Evolutionary conservation across 345 rosid genomes (phyloP).

Genomic region (Luvunga scandens): DNA sequence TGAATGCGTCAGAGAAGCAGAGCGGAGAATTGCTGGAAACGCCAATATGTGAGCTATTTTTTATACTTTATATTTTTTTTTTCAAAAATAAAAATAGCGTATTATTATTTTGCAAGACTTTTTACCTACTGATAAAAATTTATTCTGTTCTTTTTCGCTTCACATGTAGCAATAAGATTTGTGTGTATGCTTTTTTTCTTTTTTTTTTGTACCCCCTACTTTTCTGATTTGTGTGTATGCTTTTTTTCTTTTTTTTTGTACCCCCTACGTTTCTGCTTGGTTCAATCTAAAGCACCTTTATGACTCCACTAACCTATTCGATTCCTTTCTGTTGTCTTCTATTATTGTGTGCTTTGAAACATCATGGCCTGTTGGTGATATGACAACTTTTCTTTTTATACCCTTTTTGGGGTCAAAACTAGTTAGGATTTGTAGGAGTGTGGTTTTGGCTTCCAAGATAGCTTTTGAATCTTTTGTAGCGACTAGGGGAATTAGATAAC

Average conservation of each 20-base stretch:
- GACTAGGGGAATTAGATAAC: background rate
- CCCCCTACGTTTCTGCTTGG: constrained; percentile 2
- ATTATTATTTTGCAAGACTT: background rate
- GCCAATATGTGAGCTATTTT: constrained; percentile 56
- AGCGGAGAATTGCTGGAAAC: constrained; percentile 73
- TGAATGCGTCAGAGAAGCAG: constrained; percentile 91
- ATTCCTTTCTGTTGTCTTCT: constrained; percentile 12
- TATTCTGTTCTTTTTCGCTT: background rate
- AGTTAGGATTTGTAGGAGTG: background rate
- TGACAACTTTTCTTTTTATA: background rate
- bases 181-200: background rate
- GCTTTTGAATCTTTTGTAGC: background rate
- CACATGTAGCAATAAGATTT: background rate
- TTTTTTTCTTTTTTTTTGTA: background rate
- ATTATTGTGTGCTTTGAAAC: background rate
- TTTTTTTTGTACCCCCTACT: no score
- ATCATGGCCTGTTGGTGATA: background rate
- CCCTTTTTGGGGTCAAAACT: background rate
- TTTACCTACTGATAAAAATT: background rate
- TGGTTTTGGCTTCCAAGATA: background rate
- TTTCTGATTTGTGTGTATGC: background rate
- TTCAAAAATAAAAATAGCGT: background rate
- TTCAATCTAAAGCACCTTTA: constrained; percentile 10
- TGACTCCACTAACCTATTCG: constrained; percentile 16
- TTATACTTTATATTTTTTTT: background rate